Evolutionary conservation across 345 rosid species (phyloP), one percentile per base, ranked within the genome.

Genomic region (Aurinia saxatilis): DNA sequence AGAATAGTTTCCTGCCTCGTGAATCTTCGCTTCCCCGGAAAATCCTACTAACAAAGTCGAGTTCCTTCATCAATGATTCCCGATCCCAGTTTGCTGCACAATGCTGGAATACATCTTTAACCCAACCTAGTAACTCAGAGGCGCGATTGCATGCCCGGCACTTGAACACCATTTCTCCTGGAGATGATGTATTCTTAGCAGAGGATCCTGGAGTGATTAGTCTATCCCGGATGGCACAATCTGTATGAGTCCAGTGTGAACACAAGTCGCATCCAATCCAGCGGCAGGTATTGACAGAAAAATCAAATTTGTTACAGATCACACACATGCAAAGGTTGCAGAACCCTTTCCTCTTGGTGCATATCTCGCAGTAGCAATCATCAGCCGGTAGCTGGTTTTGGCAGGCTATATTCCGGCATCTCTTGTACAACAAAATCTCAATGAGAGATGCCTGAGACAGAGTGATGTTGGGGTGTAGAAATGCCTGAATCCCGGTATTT

Each of bases 181-280:
- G 83, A 39, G 84, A 83, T 0, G 77, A 77, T 37, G 79, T 80
- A 63, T 66, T 85, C 77, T 83, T 89, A 40, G 76, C 71, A 65
- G 91, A 78, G 17, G 83, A 77, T 27, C 91, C 96, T 57, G 60
- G 79, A 17, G 80, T 75, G 42, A 93, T 90, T 69, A 77, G 90
- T 45, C 86, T 90, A 60, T 93, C 93, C 7, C 90, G 86, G 42
- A 89, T 87, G 13, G 98, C 98, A 74, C 98, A 92, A 66, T 89
- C 98, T 0, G 95, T 85, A 72, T 92, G 96, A 54, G 96, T 89
- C 96, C 98, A 92, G 67, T 92, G 98, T 8, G 95, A 89, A 63
- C 95, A 92, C 72, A 89, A 61, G 71, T 89, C 98, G 10, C 98
- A 92, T 14, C 98, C 96, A 33, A 92, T 77, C 98, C 98, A 92